Percentiles rank a stretch among this genome's conserved stretches.
Conservation (phyloP, 257 asterid species). For the Solanum paucissectum region DNA sequence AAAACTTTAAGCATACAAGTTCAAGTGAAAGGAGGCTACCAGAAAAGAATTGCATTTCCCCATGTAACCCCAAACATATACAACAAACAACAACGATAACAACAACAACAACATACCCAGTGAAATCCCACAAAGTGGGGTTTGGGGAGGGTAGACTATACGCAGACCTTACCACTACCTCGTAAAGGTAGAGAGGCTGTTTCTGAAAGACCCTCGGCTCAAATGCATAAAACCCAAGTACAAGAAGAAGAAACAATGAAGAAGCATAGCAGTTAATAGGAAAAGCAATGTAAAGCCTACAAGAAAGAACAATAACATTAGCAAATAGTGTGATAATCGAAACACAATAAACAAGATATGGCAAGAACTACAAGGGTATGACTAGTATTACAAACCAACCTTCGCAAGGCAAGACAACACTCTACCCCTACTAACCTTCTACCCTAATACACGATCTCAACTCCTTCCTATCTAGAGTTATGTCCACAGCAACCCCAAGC, state of each 20-base stretch:
- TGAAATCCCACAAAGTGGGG: background rate
- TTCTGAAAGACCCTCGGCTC: background rate
- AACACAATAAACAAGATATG: too few relatives aligned
- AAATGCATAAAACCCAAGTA: background rate
- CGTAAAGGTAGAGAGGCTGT: accelerated
- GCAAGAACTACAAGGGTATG: too few relatives aligned
- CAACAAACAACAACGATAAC: background rate
- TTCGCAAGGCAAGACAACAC: too few relatives aligned
- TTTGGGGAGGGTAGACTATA: background rate
- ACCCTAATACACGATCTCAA: background rate
- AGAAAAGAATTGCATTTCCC: background rate
- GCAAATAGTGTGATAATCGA: too few relatives aligned
- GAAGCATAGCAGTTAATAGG: background rate
- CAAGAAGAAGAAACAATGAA: background rate
- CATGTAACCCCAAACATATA: background rate
- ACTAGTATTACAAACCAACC: too few relatives aligned
- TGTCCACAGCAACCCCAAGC: background rate
- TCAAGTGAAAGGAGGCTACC: background rate
- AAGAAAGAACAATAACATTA: too few relatives aligned
- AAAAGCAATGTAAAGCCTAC: background rate
- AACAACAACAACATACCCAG: background rate
- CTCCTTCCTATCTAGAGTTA: background rate
- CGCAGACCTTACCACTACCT: background rate
- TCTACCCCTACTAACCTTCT: background rate
- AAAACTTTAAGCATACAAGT: background rate